phyloP scores from a whole-genome alignment of 2,329 filamentous ascomycete species.

The Pseudopyrenochaeta lycopersici region DNA sequence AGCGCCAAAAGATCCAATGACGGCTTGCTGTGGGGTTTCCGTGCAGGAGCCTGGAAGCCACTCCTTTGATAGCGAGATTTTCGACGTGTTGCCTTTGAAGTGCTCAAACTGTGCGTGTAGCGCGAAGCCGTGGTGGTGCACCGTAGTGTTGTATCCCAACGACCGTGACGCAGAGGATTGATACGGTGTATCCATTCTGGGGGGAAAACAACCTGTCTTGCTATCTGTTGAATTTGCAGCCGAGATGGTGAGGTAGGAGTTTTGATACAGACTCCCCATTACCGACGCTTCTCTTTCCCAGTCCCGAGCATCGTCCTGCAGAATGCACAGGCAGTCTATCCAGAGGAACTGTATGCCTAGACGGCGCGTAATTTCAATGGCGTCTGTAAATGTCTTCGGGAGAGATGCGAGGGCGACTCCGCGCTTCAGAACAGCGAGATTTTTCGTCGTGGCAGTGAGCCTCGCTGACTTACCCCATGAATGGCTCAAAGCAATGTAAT shows the following conservation, averaged over 20 bases:
- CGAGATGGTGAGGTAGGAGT: slow-evolving; percentile 52
- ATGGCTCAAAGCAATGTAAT: not conserved
- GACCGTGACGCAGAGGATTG: no score
- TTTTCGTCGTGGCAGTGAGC: not conserved
- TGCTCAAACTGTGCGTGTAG: no score
- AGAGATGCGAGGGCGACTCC: not conserved
- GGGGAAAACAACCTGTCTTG: slow-evolving; percentile 34
- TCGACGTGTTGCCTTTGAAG: no score
- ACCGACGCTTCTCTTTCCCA: not conserved
- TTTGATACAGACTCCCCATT: not conserved
- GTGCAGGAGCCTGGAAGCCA: no score
- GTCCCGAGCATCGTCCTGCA: not conserved
- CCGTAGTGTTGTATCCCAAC: no score
- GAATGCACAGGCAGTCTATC: not conserved
- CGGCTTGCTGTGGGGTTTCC: no score
- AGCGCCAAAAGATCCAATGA: no score
- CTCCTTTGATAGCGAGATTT: no score
- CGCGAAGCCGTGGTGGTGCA: no score
- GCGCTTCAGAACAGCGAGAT: not conserved
- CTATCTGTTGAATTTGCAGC: slow-evolving; percentile 61
- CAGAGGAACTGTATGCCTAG: not conserved
- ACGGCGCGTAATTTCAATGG: not conserved
- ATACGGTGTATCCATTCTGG: no score
- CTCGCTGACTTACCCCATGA: not conserved
- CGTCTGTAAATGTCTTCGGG: not conserved